Evolutionary conservation across 108 stramenopile species (phyloP), one percentile per base, ranked within the genome.

Genomic region (Fistulifera pelliculosa): DNA sequence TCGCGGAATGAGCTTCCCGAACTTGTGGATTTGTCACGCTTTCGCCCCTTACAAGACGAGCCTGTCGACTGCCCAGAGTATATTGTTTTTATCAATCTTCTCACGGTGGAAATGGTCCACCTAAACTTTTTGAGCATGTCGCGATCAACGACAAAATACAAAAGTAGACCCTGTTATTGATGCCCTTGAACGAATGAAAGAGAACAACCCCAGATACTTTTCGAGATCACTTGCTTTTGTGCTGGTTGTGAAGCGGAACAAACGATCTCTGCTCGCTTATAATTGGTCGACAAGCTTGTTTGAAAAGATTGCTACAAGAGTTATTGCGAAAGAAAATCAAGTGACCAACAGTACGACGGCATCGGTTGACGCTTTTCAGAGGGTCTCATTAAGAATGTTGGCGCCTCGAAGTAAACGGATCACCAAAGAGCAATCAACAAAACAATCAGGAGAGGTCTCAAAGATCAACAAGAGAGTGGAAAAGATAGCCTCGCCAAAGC

Each of bases 11-110:
- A 24, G 1, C 23, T 18, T 24, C 66, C 75, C 16, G 38, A 47
- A 50, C n/a, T 64, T 5, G 69, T 70, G 31, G 8, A 35, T 35
- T 8, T 35, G 8, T 35, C 31, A 35, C 3, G 8, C 8, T 6
- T 35, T 35, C 31, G 31, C 31, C 31, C 31, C 3, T 6, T 6
- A 8, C 6, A 35, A n/a, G 86, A 87, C 41, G 67, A 60, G 38
- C 75, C 82, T 19, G 69, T 77, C 18, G 77, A 79, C 24, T 82
- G 66, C 41, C 85, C 81, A 2, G 81, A 85, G 55, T 87, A 83
- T 38, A 56, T 79, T 24, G 71, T 69, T 70, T 79, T 42, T 75
- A 71, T 52, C 58, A 60, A n/a, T 54, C 75, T 60, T 49, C 50
- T 58, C n/a, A 16, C 5, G 21, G 23, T 24, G 21, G 10, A 48